phyloP scores from a whole-genome alignment of 2,329 filamentous ascomycete species.

The Cercospora beticola region DNA sequence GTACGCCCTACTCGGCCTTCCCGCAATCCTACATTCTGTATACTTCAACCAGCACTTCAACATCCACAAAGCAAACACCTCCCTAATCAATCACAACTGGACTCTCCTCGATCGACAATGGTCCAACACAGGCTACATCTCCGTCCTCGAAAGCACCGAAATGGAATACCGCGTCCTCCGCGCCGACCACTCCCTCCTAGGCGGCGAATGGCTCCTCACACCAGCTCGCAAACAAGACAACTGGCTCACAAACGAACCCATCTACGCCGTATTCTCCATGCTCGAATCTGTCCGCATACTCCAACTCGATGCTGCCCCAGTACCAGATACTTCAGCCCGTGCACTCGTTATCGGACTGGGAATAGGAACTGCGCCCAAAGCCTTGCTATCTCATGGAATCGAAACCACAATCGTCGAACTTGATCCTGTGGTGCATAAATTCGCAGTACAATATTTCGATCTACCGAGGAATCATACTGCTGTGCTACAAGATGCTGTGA shows the following conservation, averaged over 20 bases:
- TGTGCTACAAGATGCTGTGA: slow-evolving; percentile 78
- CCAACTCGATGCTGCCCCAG: slow-evolving; percentile 45
- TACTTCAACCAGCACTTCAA: slow-evolving; percentile 70
- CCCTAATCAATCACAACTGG: slow-evolving; percentile 66
- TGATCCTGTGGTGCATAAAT: slow-evolving; percentile 82
- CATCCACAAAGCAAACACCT: slow-evolving; percentile 27
- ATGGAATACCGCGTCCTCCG: slow-evolving; percentile 77
- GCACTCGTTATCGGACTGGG: slow-evolving; percentile 89
- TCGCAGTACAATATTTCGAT: slow-evolving; percentile 78
- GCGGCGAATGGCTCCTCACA: slow-evolving; percentile 80
- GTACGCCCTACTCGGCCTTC: slow-evolving; percentile 61
- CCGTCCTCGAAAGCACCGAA: slow-evolving; percentile 74
- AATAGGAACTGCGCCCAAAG: slow-evolving; percentile 86
- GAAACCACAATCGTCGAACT: slow-evolving; percentile 94
- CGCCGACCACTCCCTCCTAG: slow-evolving; percentile 90
- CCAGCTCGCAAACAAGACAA: slow-evolving; percentile 41
- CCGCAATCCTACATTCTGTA: slow-evolving; percentile 70
- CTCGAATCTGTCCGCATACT: slow-evolving; percentile 87
- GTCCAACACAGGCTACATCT: slow-evolving; percentile 87
- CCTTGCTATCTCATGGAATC: slow-evolving; percentile 82
- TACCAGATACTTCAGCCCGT: slow-evolving; percentile 43
- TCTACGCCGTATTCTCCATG: slow-evolving; percentile 95
- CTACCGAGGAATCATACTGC: slow-evolving; percentile 74
- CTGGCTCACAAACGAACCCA: slow-evolving; percentile 70
- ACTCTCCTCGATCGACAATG: slow-evolving; percentile 77